Percentiles rank a stretch among this genome's conserved stretches.
phyloP scores from a whole-genome alignment of 305 asterid species.

The Fraxinus sp. region DNA sequence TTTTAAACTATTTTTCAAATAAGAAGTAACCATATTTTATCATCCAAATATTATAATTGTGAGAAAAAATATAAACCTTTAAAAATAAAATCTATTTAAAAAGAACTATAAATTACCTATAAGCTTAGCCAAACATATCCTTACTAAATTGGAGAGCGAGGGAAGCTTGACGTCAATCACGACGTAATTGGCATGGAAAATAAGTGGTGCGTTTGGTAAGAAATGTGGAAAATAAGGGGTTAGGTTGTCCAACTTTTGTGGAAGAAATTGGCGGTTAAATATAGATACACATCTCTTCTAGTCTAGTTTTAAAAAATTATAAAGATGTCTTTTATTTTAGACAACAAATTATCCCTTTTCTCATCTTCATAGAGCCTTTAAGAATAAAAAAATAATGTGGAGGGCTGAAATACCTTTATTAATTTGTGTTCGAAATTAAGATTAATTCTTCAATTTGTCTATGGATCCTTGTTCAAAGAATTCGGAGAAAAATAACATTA shows the following conservation, averaged over 20 bases:
- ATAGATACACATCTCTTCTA: not conserved
- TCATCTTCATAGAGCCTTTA: not conserved
- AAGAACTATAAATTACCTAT: not conserved
- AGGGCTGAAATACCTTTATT: not conserved
- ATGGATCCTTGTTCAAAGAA: not conserved
- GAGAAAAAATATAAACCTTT: not conserved
- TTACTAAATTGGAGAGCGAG: not conserved
- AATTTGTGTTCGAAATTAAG: not conserved
- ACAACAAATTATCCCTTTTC: not conserved
- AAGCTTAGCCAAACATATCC: not conserved
- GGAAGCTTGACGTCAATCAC: not conserved
- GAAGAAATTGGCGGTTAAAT: not conserved
- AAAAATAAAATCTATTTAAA: too few relatives aligned
- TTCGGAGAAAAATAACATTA: not conserved
- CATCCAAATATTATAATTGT: not conserved
- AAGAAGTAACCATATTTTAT: not conserved
- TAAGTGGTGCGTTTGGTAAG: not conserved
- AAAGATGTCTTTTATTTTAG: not conserved
- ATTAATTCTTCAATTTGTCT: not conserved
- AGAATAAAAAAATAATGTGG: not conserved
- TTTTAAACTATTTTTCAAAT: too few relatives aligned
- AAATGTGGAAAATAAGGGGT: not conserved
- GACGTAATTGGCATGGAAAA: not conserved
- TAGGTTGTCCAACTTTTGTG: not conserved
- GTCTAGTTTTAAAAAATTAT: too few relatives aligned